Conservation (phyloP, 2,329 filamentous ascomycete genomes). For the Fusarium setosum region DNA sequence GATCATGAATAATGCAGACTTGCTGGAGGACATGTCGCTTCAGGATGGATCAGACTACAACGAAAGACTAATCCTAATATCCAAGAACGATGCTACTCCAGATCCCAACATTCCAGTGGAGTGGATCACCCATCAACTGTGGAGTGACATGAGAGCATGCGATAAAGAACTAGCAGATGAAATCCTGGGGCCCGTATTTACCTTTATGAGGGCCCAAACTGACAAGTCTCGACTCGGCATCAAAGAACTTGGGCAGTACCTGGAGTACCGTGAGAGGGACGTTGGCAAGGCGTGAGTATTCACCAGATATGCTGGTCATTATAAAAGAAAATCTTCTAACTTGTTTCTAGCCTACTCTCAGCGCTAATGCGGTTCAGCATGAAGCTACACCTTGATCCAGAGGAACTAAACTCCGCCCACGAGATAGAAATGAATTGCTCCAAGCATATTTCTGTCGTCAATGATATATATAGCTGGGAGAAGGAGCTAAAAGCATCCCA, state of each 20-base stretch:
- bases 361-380: constrained; percentile 53
- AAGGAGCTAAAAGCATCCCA: constrained; percentile 45
- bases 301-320: background rate
- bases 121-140: constrained; percentile 53
- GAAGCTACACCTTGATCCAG: constrained; percentile 41
- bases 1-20: background rate
- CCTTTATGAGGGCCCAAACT: constrained; percentile 55
- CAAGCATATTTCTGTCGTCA: constrained; percentile 53
- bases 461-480: constrained; percentile 55
- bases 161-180: constrained; percentile 51
- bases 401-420: constrained; percentile 40
- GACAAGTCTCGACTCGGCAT: constrained; percentile 42
- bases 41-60: background rate
- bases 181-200: constrained; percentile 51
- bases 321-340: background rate
- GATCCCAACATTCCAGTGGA: constrained; percentile 44
- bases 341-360: constrained; percentile 42
- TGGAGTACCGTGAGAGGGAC: constrained; percentile 52
- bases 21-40: background rate
- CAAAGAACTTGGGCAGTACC: constrained; percentile 46
- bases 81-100: background rate
- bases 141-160: constrained; percentile 51
- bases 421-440: constrained; percentile 48
- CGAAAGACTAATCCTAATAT: background rate
- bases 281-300: constrained; percentile 53